Percentiles rank a stretch among this genome's conserved stretches.
These are phyloP conservation scores for Haematococcus lacustris DNA, from an alignment of 139 green algal genomes.

Conservation along the genomic window DNA sequence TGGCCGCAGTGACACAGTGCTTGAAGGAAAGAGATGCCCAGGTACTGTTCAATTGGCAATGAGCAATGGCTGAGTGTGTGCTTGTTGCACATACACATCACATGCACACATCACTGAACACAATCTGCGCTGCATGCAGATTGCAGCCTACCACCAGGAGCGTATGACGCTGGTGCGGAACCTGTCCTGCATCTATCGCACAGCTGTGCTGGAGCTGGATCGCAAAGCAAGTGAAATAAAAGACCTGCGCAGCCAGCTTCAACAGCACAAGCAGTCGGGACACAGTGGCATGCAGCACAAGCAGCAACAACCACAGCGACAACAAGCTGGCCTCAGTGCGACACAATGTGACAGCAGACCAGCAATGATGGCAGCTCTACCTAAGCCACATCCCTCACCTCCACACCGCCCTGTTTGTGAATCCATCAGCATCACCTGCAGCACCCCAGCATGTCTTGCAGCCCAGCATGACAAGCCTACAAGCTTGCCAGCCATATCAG, in stretches of 20 bases:
- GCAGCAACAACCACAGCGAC: background rate
- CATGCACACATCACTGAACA: too few species aligned
- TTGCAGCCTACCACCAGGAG: constrained; percentile 22
- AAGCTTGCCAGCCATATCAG: too few species aligned
- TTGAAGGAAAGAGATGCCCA: too few species aligned
- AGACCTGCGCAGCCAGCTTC: constrained; percentile 27
- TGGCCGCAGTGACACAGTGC: too few species aligned
- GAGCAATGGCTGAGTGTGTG: too few species aligned
- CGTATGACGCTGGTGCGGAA: constrained; percentile 45
- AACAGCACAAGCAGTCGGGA: background rate
- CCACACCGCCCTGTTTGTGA: background rate
- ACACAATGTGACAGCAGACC: background rate
- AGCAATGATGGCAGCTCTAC: background rate
- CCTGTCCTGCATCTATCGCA: constrained; percentile 64
- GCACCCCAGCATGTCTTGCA: too few species aligned
- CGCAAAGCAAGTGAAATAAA: constrained; percentile 51
- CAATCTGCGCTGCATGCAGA: constrained; percentile 39
- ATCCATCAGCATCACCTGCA: too few species aligned
- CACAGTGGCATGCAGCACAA: too few species aligned
- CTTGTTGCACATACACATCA: too few species aligned
- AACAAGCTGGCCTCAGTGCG: background rate
- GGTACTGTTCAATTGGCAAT: too few species aligned
- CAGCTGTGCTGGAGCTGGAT: constrained; percentile 62
- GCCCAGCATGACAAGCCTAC: too few species aligned
- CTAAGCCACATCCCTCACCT: background rate